These are phyloP conservation scores for Talaromyces sp. DNA, from an alignment of 2,329 filamentous ascomycete genomes.

Conservation along the genomic window DNA sequence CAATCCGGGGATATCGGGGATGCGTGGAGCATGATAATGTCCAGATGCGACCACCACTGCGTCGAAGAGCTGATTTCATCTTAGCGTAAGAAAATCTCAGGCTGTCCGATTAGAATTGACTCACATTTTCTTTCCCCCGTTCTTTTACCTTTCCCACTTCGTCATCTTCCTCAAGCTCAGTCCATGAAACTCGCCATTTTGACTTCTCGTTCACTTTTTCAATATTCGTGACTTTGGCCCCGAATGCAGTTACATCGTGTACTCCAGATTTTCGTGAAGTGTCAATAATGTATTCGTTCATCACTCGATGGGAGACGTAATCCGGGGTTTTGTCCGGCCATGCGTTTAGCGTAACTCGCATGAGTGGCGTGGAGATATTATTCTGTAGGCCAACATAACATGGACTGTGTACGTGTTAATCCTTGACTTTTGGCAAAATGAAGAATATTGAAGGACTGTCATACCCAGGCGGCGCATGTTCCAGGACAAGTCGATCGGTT, in stretches of 20 bases:
- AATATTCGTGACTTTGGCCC: slow-evolving; percentile 55
- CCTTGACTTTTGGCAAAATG: neutral
- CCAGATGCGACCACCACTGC: slow-evolving; percentile 51
- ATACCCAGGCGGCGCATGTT: slow-evolving; percentile 50
- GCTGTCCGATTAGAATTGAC: neutral
- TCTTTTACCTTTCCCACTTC: neutral
- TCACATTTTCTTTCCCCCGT: neutral
- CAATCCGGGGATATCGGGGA: slow-evolving; percentile 48
- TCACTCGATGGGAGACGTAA: slow-evolving; percentile 52
- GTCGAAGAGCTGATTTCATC: slow-evolving; percentile 37
- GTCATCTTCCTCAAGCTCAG: slow-evolving; percentile 31
- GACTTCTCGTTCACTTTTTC: slow-evolving; percentile 39
- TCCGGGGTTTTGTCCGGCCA: slow-evolving; percentile 59
- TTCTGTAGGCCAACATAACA: slow-evolving; percentile 51
- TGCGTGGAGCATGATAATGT: slow-evolving; percentile 49
- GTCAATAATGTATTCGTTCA: slow-evolving; percentile 59
- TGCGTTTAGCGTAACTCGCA: slow-evolving; percentile 44
- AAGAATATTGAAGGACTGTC: neutral
- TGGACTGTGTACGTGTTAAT: slow-evolving; percentile 32
- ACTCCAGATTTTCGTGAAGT: slow-evolving; percentile 51
- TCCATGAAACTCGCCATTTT: slow-evolving; percentile 51
- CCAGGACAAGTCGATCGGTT: slow-evolving; percentile 16
- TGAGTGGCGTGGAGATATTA: slow-evolving; percentile 49
- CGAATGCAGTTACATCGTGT: slow-evolving; percentile 47
- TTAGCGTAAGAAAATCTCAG: neutral